Base-by-base conservation (phyloP, 1,284 basidiomycete species). In the Sphagnurus paluster region DNA sequence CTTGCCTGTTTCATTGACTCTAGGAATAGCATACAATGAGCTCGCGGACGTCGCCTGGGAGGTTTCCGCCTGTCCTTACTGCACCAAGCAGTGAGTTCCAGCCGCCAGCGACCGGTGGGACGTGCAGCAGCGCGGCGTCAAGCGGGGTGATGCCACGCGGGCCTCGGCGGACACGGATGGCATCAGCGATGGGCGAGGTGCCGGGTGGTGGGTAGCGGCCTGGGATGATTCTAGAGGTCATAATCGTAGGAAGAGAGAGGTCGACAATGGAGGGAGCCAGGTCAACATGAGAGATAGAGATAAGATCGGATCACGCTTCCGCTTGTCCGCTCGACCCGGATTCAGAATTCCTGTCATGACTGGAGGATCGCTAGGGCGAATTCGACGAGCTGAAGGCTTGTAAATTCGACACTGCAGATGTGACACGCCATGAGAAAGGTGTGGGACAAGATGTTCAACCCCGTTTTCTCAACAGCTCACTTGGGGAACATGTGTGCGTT, bases 41-140 rank as follows among this genome's bases (percentile, higher is more conserved):
- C 57, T 81, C 77, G 39, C 77, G 64, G 13, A 81, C 58, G 58
- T 75, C 72, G 0, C 67, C 74, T 5, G 72, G 69, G 3, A 81
- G 60, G 23, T 64, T 68, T 25, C 73, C 77, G 44, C 72, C 67
- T 0, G 66, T 73, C 48, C 79, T 68, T 3, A 80, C 65, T 1
- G 76, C 76, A 11, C 73, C 74, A 21, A 79, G 57, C 3, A 81
- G 63, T 3, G 64, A 63, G 53, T 75, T 78, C 66, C 74, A 80
- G 1, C 77, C 77, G n/a, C 70, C 66, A 2, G 77, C 77, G 34
- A 76, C 65, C 1, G 69, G 63, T 0, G 76, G 76, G 3, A 72
- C 69, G 53, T 79, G 76, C 1, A 79, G 59, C 10, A 78, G 57
- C 8, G 71, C 67, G 9, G 67, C 72, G 53, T 78, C 76, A 14